Percentiles rank a stretch among this genome's conserved stretches.
phyloP scores from a whole-genome alignment of 2,329 filamentous ascomycete genomes.

The Zymoseptoria tritici region DNA sequence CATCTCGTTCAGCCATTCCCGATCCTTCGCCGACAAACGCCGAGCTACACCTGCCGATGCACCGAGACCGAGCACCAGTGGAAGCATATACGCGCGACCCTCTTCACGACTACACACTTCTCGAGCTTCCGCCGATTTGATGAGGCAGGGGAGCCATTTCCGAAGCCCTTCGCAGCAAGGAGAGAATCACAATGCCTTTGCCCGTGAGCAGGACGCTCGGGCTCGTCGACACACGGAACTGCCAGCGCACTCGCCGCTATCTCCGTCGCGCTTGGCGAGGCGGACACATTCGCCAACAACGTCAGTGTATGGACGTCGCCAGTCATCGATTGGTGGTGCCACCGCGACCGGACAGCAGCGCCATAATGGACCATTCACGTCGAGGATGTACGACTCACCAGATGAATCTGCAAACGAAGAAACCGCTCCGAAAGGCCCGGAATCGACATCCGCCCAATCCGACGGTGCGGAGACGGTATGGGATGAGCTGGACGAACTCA shows the following conservation, averaged over 20 bases:
- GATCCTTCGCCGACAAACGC: conserved; percentile 45
- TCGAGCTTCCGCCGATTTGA: conserved; percentile 14
- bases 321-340: neutral
- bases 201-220: neutral
- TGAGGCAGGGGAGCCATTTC: conserved; percentile 14
- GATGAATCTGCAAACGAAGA: neutral
- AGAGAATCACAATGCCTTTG: neutral
- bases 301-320: neutral
- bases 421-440: conserved; percentile 38
- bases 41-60: conserved; percentile 7
- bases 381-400: neutral
- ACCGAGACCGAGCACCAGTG: conserved; percentile 16
- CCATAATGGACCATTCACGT: neutral
- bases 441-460: conserved; percentile 73
- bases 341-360: neutral
- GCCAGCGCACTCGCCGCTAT: neutral
- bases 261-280: neutral
- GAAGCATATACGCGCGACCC: conserved; percentile 12
- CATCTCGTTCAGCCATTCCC: neutral
- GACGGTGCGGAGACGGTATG: conserved; percentile 88
- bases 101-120: conserved; percentile 16
- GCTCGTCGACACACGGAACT: neutral
- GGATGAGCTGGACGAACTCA: conserved; percentile 94
- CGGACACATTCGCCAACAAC: neutral
- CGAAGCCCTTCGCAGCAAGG: conserved; percentile 1